These are phyloP conservation scores for Powellomyces hirtus DNA, from an alignment of 192 early-diverging fungal species.

Conservation along the genomic window DNA sequence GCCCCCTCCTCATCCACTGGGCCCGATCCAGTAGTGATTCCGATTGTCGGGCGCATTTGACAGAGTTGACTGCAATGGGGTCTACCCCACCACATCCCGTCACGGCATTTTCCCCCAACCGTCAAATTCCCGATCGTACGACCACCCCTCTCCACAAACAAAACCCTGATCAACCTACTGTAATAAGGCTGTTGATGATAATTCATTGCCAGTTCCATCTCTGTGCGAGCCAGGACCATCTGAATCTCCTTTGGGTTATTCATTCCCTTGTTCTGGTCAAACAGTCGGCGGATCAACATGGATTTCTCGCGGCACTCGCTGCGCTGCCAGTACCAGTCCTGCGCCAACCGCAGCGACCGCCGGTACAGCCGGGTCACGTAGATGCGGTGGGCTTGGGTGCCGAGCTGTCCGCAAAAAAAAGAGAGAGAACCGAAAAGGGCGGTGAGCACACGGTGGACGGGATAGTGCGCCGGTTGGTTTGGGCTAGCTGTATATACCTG, in stretches of 20 bases:
- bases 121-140: too few relatives aligned
- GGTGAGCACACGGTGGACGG: not conserved
- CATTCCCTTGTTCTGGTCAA: slow-evolving; percentile 77
- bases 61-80: too few relatives aligned
- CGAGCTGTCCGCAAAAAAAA: slow-evolving; percentile 6
- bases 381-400: slow-evolving; percentile 55
- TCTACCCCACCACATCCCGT: too few relatives aligned
- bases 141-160: too few relatives aligned
- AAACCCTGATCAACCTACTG: slow-evolving; percentile 49
- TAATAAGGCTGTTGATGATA: slow-evolving; percentile 83
- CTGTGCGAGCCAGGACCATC: slow-evolving; percentile 64
- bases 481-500: not conserved
- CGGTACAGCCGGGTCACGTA: slow-evolving; percentile 83
- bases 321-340: slow-evolving; percentile 89
- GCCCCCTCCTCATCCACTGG: too few relatives aligned
- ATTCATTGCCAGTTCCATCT: slow-evolving; percentile 69
- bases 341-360: slow-evolving; percentile 73
- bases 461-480: not conserved
- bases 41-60: too few relatives aligned
- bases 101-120: too few relatives aligned
- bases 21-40: too few relatives aligned
- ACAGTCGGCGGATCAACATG: slow-evolving; percentile 77
- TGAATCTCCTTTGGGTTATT: slow-evolving; percentile 71
- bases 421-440: not conserved
- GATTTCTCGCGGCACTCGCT: slow-evolving; percentile 76